These are phyloP conservation scores for Aspergillus bertholletiae DNA, from an alignment of 495 filamentous ascomycete genomes.

Conservation along the genomic window DNA sequence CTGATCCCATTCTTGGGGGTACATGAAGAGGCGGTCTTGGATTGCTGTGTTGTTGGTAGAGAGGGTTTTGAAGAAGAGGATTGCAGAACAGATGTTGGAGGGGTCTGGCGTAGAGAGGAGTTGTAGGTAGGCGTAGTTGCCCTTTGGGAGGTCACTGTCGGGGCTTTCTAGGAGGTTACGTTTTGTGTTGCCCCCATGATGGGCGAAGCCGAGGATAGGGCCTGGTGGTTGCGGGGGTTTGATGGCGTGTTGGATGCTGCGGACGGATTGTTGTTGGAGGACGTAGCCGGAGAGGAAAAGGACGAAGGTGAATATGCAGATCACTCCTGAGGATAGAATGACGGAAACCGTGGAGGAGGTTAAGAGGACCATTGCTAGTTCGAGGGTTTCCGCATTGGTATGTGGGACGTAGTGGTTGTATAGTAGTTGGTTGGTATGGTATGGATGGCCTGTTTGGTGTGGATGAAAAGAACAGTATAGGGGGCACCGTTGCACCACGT, in stretches of 20 bases:
- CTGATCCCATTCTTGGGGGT: conserved; percentile 43
- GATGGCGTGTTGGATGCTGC: conserved; percentile 56
- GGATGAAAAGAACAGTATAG: neutral
- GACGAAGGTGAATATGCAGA: conserved; percentile 59
- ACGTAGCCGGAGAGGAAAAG: conserved; percentile 71
- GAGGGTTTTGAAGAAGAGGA: conserved; percentile 44
- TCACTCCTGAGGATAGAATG: conserved; percentile 41
- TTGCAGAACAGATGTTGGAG: conserved; percentile 43
- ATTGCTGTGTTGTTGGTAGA: conserved; percentile 31
- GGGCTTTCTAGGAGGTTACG: conserved; percentile 5
- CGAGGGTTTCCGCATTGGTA: conserved; percentile 2
- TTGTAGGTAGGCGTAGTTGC: conserved; percentile 45
- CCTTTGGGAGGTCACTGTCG: conserved; percentile 11
- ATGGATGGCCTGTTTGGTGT: neutral
- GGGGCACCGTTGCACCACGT: neutral
- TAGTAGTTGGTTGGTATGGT: neutral
- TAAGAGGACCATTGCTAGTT: conserved; percentile 40
- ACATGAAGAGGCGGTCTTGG: conserved; percentile 49
- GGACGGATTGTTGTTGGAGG: conserved; percentile 66
- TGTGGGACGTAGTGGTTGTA: neutral
- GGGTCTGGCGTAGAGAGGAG: conserved; percentile 42
- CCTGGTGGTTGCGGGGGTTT: conserved; percentile 32
- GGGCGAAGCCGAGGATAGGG: conserved; percentile 12
- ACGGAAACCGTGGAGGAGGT: conserved; percentile 43
- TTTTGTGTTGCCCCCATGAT: conserved; percentile 20